Base-by-base conservation (phyloP, 257 asterid species). In the Rehmannia glutinosa region DNA sequence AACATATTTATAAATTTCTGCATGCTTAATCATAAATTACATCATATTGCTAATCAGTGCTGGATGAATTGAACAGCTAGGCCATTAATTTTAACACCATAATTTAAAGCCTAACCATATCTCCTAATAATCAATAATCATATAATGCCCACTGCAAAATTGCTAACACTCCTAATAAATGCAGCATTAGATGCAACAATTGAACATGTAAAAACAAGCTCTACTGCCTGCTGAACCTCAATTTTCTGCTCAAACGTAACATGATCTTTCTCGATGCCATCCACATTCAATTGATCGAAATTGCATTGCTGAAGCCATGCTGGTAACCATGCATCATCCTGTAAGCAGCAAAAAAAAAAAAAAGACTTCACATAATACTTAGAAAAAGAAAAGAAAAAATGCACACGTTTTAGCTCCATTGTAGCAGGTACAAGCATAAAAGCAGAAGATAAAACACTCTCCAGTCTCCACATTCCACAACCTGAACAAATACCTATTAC, bases 281-380 rank as follows among this genome's bases (percentile, higher is more conserved):
- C 80, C 24, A 55, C 69, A 60, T 58, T 60, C 62, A 71, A 61
- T 62, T 53, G 64, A 11, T 64, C 77, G 19, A 51, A 41, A 55
- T 71, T 75, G 30, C 75, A 80, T 27, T 77, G 83, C 75, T 82
- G 92, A 71, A 89, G 95, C 91, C 88, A 84, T 11, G 72, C 61
- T 2, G 94, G 92, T 20, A 84, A 78, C 96, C 96, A 86, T 47
- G 81, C 83, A 33, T 69, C 75, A 35, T 84, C 91, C 94, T 86
- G 72, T 62, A 53, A 68, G 24, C 59, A 42, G n/a, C 64, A 53
- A 30, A 51, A 55, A 17, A 53, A 30, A 51, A 55, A 17, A 27
- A 24, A 56, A 11, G 1, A 7, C 6, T 45, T 50, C 4, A 4
- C 12, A 58, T 32, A 21, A 19, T 56, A 8, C 20, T 8, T 8